phyloP scores from a whole-genome alignment of 1,139 yeast species.

The Hyphopichia wangnamkhiaoensis region DNA sequence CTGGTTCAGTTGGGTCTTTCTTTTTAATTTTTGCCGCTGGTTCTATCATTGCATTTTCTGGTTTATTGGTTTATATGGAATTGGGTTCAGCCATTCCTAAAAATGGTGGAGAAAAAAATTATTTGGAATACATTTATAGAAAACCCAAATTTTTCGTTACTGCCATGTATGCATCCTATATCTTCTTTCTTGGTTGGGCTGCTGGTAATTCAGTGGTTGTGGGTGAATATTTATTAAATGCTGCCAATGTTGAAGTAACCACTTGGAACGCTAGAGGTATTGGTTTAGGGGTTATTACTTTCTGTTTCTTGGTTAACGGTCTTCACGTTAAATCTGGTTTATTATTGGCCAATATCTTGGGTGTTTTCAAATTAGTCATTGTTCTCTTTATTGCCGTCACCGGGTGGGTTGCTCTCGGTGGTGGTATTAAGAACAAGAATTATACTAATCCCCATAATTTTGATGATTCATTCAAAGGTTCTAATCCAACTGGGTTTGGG shows the following conservation, averaged over 20 bases:
- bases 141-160: conserved; percentile 71
- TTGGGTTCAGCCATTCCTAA: conserved; percentile 83
- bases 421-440: conserved; percentile 55
- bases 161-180: conserved; percentile 75
- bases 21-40: conserved; percentile 79
- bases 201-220: conserved; percentile 66
- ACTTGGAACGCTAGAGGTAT: conserved; percentile 78
- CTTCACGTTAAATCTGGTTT: conserved; percentile 65
- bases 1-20: conserved; percentile 77
- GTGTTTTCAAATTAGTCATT: conserved; percentile 69
- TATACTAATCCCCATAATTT: conserved; percentile 61
- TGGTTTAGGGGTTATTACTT: conserved; percentile 73
- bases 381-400: conserved; percentile 68
- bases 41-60: conserved; percentile 69
- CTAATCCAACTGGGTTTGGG: conserved; percentile 69
- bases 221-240: conserved; percentile 57
- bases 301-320: conserved; percentile 68
- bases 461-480: conserved; percentile 58
- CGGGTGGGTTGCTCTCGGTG: conserved; percentile 83
- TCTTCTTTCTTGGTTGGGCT: conserved; percentile 82
- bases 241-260: conserved; percentile 67
- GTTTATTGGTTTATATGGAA: conserved; percentile 77
- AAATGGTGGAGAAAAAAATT: conserved; percentile 88
- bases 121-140: conserved; percentile 69
- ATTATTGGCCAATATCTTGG: conserved; percentile 66